Percentiles rank a stretch among this genome's conserved stretches.
phyloP scores from a whole-genome alignment of 2,329 filamentous ascomycete genomes.

The Talaromyces verruculosus region DNA sequence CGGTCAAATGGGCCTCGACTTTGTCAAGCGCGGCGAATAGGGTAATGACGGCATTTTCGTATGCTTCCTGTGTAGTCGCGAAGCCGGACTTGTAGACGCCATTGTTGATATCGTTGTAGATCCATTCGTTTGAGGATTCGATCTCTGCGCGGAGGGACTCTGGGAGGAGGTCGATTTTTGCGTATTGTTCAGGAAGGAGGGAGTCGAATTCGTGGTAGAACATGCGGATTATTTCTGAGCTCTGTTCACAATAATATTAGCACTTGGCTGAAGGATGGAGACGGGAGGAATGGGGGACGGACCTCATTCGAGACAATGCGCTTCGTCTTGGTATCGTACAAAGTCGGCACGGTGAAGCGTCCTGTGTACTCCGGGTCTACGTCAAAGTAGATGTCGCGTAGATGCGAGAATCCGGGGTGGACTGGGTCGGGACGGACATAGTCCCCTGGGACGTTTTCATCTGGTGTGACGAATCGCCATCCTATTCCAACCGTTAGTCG shows the following conservation, averaged over 20 bases:
- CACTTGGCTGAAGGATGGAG: background rate
- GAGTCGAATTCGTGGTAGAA: conserved; percentile 78
- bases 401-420: conserved; percentile 67
- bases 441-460: conserved; percentile 60
- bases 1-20: conserved; percentile 69
- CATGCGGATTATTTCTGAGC: conserved; percentile 90
- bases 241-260: conserved; percentile 29
- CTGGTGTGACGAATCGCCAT: conserved; percentile 76
- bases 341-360: conserved; percentile 82
- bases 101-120: conserved; percentile 63
- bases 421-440: conserved; percentile 56
- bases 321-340: conserved; percentile 69
- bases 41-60: conserved; percentile 68
- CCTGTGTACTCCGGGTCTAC: conserved; percentile 70
- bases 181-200: conserved; percentile 61
- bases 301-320: conserved; percentile 87
- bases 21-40: conserved; percentile 78
- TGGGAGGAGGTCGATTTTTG: conserved; percentile 67
- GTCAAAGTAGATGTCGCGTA: conserved; percentile 78
- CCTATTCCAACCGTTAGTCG: conserved; percentile 46
- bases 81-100: conserved; percentile 67
- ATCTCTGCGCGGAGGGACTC: conserved; percentile 64
- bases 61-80: conserved; percentile 78
- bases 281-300: conserved; percentile 6
- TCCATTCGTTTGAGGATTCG: conserved; percentile 77